A percentile compares a stretch with the other conserved stretches of the same genome.
phyloP scores from a whole-genome alignment of 306 rosid genomes.

The Hippophae tibetana region DNA sequence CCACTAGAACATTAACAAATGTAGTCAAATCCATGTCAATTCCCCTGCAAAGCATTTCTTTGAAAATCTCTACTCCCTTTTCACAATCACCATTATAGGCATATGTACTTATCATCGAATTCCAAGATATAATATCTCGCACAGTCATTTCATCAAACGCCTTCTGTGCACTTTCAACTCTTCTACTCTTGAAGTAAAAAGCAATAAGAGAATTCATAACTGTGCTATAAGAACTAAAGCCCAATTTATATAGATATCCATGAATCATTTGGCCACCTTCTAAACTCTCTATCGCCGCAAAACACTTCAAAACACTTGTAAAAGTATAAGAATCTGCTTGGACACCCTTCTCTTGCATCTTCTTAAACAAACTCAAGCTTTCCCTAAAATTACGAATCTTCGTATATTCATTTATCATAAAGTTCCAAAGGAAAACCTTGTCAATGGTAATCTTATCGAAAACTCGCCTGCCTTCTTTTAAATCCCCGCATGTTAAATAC shows the following conservation, averaged over 20 bases:
- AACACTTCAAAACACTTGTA: conserved; percentile 55
- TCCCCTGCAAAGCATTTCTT: conserved; percentile 34
- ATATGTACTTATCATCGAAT: conserved; percentile 71
- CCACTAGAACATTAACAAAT: conserved; percentile 47
- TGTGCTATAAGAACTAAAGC: conserved; percentile 31
- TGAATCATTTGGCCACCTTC: conserved; percentile 48
- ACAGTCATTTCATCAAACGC: conserved; percentile 62
- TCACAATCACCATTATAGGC: conserved; percentile 36
- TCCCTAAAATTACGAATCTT: conserved; percentile 42
- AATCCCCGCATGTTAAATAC: conserved; percentile 56
- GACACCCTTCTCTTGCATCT: conserved; percentile 47
- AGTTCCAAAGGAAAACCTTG: conserved; percentile 62
- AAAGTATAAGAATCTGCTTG: conserved; percentile 47
- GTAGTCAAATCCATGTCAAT: conserved; percentile 55
- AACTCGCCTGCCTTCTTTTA: conserved; percentile 42
- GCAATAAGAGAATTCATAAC: conserved; percentile 49
- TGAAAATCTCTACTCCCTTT: conserved; percentile 36
- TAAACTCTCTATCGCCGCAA: conserved; percentile 34
- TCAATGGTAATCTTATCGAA: conserved; percentile 38
- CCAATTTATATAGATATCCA: conserved; percentile 43
- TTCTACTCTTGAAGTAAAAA: conserved; percentile 41
- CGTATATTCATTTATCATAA: conserved; percentile 56
- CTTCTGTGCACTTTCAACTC: conserved; percentile 48
- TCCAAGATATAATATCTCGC: conserved; percentile 67
- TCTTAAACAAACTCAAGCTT: conserved; percentile 36